Conservation (phyloP, 73 alveolate genomes). For the Symbiodinium pilosum region DNA sequence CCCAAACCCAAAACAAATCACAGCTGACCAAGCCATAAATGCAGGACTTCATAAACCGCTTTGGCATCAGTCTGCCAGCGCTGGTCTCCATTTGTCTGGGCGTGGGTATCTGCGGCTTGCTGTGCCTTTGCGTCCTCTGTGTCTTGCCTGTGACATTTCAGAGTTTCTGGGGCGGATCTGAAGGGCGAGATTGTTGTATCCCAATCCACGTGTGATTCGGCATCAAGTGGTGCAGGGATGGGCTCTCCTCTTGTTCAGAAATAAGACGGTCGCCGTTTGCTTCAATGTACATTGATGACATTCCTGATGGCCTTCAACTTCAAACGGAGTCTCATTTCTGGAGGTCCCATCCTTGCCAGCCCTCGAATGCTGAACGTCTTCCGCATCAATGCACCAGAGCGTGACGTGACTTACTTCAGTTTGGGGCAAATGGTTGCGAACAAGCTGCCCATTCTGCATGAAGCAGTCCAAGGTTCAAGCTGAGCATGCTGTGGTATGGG, state of each 20-base stretch:
- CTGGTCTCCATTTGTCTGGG: slow-evolving; percentile 48
- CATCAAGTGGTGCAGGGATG: not conserved
- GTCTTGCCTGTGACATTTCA: not conserved
- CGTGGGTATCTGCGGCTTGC: slow-evolving; percentile 4
- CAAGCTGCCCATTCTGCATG: not conserved
- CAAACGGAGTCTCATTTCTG: too few species aligned
- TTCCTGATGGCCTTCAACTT: too few species aligned
- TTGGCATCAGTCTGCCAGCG: slow-evolving; percentile 40
- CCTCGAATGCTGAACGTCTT: slow-evolving; percentile 30
- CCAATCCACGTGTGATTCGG: not conserved
- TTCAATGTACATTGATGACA: too few species aligned
- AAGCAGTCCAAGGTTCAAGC: not conserved
- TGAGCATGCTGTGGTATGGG: too few species aligned
- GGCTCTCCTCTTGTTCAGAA: too few species aligned
- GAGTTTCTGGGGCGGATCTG: too few species aligned
- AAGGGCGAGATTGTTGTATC: too few species aligned
- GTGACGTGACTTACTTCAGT: slow-evolving; percentile 39
- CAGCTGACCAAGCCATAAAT: too few species aligned
- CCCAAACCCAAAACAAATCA: too few species aligned
- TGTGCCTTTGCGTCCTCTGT: slow-evolving; percentile 61
- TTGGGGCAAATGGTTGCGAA: not conserved
- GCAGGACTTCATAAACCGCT: slow-evolving; percentile 25
- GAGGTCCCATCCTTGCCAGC: slow-evolving; percentile 40
- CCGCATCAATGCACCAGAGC: slow-evolving; percentile 67
- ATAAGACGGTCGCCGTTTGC: too few species aligned